phyloP scores from a whole-genome alignment of 2,329 filamentous ascomycete genomes.

The Pseudomassariella vexata region DNA sequence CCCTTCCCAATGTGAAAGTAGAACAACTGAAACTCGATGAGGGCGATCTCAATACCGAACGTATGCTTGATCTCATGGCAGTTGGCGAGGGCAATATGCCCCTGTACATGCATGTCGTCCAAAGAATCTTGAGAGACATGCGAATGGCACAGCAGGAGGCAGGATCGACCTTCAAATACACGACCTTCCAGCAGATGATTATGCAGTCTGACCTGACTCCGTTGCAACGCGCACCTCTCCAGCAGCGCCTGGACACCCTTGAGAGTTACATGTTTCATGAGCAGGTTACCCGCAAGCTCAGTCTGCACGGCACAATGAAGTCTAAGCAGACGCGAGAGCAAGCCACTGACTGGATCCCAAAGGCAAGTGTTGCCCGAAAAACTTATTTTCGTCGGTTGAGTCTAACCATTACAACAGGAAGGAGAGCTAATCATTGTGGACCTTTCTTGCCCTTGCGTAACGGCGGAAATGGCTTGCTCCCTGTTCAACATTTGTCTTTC shows the following conservation, averaged over 20 bases:
- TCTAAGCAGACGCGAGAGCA: slow-evolving; percentile 1
- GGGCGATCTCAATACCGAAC: slow-evolving; percentile 46
- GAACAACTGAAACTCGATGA: slow-evolving; percentile 45
- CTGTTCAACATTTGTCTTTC: slow-evolving; percentile 68
- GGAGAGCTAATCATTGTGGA: slow-evolving; percentile 63
- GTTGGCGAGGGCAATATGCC: slow-evolving; percentile 40
- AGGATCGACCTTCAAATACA: slow-evolving; percentile 40
- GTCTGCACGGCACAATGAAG: not conserved
- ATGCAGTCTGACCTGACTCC: slow-evolving; percentile 31
- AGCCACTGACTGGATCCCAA: slow-evolving; percentile 23
- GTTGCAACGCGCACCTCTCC: slow-evolving; percentile 48
- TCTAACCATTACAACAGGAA: too few species aligned
- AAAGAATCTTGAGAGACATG: slow-evolving; percentile 51
- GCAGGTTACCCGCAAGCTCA: slow-evolving; percentile 11
- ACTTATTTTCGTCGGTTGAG: too few species aligned
- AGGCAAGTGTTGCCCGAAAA: slow-evolving; percentile 13
- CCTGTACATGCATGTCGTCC: slow-evolving; percentile 52
- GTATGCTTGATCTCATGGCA: slow-evolving; percentile 57
- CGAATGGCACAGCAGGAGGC: slow-evolving; percentile 36
- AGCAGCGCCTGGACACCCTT: slow-evolving; percentile 54
- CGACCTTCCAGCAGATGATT: slow-evolving; percentile 34
- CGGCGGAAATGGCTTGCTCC: slow-evolving; percentile 59
- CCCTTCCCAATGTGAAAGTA: slow-evolving; percentile 38
- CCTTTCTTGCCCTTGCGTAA: slow-evolving; percentile 66
- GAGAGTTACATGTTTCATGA: slow-evolving; percentile 53